phyloP scores from a whole-genome alignment of 805 yeast species.

The Phaffomyces antillensis region DNA sequence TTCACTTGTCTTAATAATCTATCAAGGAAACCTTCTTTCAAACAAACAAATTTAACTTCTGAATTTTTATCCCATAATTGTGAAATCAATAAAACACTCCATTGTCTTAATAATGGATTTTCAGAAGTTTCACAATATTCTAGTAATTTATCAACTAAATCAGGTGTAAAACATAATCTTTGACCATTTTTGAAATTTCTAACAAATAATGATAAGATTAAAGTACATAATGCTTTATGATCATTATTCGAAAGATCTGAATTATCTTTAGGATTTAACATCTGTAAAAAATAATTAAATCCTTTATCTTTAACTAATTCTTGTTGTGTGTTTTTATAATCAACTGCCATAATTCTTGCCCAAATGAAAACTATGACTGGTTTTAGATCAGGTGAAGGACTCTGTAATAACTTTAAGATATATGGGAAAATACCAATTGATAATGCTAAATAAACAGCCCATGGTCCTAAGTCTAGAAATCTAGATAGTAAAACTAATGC shows the following conservation, averaged over 20 bases:
- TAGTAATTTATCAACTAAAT: slow-evolving; percentile 60
- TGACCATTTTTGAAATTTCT: slow-evolving; percentile 77
- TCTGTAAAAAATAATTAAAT: slow-evolving; percentile 76
- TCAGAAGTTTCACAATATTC: slow-evolving; percentile 65
- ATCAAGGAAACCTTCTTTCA: slow-evolving; percentile 55
- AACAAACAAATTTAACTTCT: slow-evolving; percentile 67
- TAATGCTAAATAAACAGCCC: slow-evolving; percentile 91
- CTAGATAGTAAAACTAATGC: slow-evolving; percentile 79
- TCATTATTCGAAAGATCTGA: slow-evolving; percentile 35
- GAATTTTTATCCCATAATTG: slow-evolving; percentile 68
- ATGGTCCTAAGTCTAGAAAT: slow-evolving; percentile 90
- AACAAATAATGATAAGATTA: slow-evolving; percentile 78
- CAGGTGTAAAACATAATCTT: slow-evolving; percentile 67
- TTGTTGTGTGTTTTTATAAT: slow-evolving; percentile 80
- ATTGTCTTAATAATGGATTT: slow-evolving; percentile 81
- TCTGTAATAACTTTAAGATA: slow-evolving; percentile 79
- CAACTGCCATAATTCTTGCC: slow-evolving; percentile 97
- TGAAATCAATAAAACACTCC: slow-evolving; percentile 79
- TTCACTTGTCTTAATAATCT: slow-evolving; percentile 50
- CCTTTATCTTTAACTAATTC: slow-evolving; percentile 91
- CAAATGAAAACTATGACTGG: slow-evolving; percentile 94
- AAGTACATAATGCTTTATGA: slow-evolving; percentile 93
- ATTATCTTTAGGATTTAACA: slow-evolving; percentile 45
- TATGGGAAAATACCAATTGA: slow-evolving; percentile 96
- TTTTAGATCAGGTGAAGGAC: slow-evolving; percentile 91